A percentile compares a stretch with the other conserved stretches of the same genome.
These are phyloP conservation scores for Phytophthora idaei DNA, from an alignment of 352 stramenopile species.

Conservation along the genomic window DNA sequence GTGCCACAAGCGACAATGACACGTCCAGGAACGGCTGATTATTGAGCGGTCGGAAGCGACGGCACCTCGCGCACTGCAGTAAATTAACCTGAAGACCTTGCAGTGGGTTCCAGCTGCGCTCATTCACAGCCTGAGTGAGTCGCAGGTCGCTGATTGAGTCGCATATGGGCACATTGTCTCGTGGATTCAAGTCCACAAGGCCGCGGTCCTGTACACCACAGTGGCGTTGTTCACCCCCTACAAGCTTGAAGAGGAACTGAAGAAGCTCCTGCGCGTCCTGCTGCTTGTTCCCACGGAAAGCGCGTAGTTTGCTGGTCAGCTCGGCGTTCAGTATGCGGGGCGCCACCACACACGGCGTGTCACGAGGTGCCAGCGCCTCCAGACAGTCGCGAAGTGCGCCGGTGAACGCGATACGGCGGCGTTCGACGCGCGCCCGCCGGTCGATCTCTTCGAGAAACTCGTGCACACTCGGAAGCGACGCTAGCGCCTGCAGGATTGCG, in stretches of 20 bases:
- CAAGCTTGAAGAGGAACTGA: slow-evolving; percentile 85
- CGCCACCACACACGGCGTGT: slow-evolving; percentile 46
- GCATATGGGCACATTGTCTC: slow-evolving; percentile 11
- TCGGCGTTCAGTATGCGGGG: slow-evolving; percentile 65
- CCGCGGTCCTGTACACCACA: slow-evolving; percentile 59
- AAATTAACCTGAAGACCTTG: slow-evolving; percentile 83
- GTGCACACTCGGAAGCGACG: slow-evolving; percentile 69
- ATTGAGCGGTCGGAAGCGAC: slow-evolving; percentile 66
- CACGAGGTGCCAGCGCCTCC: slow-evolving; percentile 40
- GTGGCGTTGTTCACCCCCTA: slow-evolving; percentile 67
- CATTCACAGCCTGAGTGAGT: slow-evolving; percentile 66
- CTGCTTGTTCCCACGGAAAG: slow-evolving; percentile 82
- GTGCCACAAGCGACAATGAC: slow-evolving; percentile 67
- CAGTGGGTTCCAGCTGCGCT: slow-evolving; percentile 77
- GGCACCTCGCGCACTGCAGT: slow-evolving; percentile 74
- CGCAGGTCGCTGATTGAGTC: slow-evolving; percentile 75
- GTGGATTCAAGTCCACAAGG: slow-evolving; percentile 50
- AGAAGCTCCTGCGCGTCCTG: slow-evolving; percentile 88
- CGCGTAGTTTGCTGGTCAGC: slow-evolving; percentile 55
- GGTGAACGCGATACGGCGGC: slow-evolving; percentile 59
- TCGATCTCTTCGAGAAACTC: slow-evolving; percentile 74
- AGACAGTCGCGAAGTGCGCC: slow-evolving; percentile 69
- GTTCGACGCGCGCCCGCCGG: slow-evolving; percentile 41
- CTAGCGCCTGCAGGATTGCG: slow-evolving; percentile 86
- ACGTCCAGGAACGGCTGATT: slow-evolving; percentile 84